A percentile compares a stretch with the other conserved stretches of the same genome.
Evolutionary conservation across 1,284 basidiomycete genomes (phyloP).

Genomic region (Marasmius fiardii): DNA sequence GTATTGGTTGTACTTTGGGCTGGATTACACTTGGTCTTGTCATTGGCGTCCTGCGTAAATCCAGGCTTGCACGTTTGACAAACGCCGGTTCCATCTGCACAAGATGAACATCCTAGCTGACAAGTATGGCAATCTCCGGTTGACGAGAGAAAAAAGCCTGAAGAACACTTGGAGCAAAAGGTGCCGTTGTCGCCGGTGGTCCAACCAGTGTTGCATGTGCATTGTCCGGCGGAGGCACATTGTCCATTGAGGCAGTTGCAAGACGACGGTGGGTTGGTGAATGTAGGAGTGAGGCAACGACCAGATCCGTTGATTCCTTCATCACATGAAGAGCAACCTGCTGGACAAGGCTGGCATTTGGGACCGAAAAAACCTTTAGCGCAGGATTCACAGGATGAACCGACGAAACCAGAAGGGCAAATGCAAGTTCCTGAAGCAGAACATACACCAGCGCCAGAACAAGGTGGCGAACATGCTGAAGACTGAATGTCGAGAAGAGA

Average conservation of each 20-base stretch:
- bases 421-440: constrained; percentile 63
- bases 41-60: constrained; percentile 63
- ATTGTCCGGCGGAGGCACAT: constrained; percentile 64
- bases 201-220: constrained; percentile 77
- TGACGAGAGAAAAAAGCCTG: constrained; percentile 70
- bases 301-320: constrained; percentile 75
- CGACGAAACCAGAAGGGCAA: constrained; percentile 71
- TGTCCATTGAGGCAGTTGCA: constrained; percentile 80
- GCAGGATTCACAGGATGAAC: constrained; percentile 75
- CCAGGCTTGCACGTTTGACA: constrained; percentile 69
- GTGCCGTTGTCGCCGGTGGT: constrained; percentile 65
- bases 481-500: constrained; percentile 67
- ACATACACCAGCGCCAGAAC: constrained; percentile 69
- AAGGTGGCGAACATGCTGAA: constrained; percentile 65
- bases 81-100: constrained; percentile 60
- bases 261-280: constrained; percentile 50
- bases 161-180: constrained; percentile 65
- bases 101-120: constrained; percentile 65
- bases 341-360: constrained; percentile 63
- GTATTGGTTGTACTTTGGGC: constrained; percentile 43
- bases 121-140: constrained; percentile 77
- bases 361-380: constrained; percentile 69
- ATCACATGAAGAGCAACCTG: constrained; percentile 66
- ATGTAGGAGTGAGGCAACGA: constrained; percentile 51
- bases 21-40: constrained; percentile 64